Base-by-base conservation (phyloP, 495 filamentous ascomycete genomes). In the Aspergillus conjunctus region DNA sequence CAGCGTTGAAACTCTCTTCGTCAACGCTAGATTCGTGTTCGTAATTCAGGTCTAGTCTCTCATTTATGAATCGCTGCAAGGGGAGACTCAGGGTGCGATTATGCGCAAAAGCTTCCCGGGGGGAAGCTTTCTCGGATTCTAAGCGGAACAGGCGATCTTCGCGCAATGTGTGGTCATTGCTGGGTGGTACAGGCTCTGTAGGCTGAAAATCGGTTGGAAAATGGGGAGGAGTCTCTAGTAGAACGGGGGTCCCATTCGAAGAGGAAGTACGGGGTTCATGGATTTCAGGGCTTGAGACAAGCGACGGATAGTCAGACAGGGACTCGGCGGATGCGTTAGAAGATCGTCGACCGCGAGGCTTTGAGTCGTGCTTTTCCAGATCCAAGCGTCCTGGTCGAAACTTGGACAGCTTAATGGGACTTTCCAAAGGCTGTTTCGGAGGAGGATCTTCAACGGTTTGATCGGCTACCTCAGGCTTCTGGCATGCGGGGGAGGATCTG, bases 11-110 rank as follows among this genome's bases (percentile, higher is more conserved):
- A 30, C 30, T 44, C 41, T 63, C 58, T 20, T 63, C 20, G 17
- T 63, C 64, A 18, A 66, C 39, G 1, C 33, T 56, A 6, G 56
- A 33, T 14, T 66, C 67, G 17, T 52, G 37, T 20, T 60, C 68
- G 50, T 71, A 63, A 22, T 71, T 65, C 41, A 76, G 45, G 14
- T 74, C 71, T 12, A 75, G 34, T n/a, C 74, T 67, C 37, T 80
- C 78, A 22, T 79, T 77, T 54, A 80, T 80, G 45, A 80, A 80
- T 4, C 78, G 72, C 54, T 79, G 71, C 20, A 80, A 62, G 31
- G 76, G 78, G 34, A 80, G 54, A 59, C 78, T 80, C 2, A 79
- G 72, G 3, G 71, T 65, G 15, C 72, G 68, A 41, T 64, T 72
- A 31, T 74, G 71, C 17, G 69, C 59, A 44, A 77, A 71, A 0